Conservation (phyloP, 2,329 filamentous ascomycete species). For the Cladosporium cucumerinum region DNA sequence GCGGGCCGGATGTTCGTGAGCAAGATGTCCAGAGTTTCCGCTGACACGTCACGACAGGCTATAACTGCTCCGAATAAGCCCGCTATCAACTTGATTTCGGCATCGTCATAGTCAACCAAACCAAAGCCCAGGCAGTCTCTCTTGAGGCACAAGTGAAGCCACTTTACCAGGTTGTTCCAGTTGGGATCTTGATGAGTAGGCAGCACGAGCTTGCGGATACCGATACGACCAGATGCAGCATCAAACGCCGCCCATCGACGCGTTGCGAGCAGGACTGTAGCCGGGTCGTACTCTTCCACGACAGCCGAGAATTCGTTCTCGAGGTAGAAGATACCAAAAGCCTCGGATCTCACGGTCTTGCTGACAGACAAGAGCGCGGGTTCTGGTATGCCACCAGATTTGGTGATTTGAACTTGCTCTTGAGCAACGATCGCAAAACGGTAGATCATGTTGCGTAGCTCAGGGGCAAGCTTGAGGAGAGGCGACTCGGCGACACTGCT, state of each 20-base stretch:
- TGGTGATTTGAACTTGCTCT: background rate
- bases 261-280: background rate
- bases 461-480: background rate
- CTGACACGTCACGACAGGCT: no score
- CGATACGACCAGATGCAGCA: background rate
- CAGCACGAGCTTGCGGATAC: background rate
- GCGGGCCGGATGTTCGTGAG: background rate
- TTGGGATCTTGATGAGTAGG: background rate
- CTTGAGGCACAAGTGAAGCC: background rate
- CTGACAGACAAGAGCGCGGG: background rate
- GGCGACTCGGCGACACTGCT: background rate
- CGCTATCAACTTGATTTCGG: no score
- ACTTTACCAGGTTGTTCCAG: background rate
- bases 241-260: no score
- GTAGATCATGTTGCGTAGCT: conserved; percentile 1
- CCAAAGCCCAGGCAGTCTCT: background rate
- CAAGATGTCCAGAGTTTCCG: background rate
- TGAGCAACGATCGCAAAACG: background rate
- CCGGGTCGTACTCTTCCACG: background rate
- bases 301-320: background rate
- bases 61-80: no score
- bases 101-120: background rate
- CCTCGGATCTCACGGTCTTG: background rate
- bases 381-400: background rate
- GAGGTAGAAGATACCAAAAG: background rate